Conservation (phyloP, 768 basidiomycete species). For the Phlebiopsis gigantea region DNA sequence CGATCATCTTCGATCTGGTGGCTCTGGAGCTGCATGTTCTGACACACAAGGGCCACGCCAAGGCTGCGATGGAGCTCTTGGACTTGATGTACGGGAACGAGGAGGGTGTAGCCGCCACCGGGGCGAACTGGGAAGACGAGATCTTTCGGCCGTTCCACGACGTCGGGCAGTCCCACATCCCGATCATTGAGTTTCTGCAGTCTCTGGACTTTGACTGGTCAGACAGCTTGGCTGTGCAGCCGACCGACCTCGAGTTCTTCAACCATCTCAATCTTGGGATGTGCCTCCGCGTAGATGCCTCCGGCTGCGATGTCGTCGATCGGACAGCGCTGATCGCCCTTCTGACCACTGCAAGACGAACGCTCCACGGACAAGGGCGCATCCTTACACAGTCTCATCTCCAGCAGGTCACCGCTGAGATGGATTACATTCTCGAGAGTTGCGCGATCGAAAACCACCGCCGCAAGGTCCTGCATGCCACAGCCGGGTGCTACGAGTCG, state of each 20-base stretch:
- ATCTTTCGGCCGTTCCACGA: constrained; percentile 59
- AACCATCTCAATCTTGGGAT: constrained; percentile 60
- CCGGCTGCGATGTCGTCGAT: constrained; percentile 83
- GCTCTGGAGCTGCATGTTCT: constrained; percentile 87
- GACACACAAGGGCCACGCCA: constrained; percentile 70
- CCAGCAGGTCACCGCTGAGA: constrained; percentile 66
- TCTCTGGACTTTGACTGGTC: constrained; percentile 87
- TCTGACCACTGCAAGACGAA: constrained; percentile 53
- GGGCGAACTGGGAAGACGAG: constrained; percentile 38
- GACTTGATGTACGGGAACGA: constrained; percentile 77
- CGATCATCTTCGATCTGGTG: constrained; percentile 78
- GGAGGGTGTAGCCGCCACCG: constrained; percentile 38
- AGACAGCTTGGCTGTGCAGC: constrained; percentile 59
- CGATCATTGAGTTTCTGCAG: constrained; percentile 84
- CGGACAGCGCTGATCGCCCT: constrained; percentile 63
- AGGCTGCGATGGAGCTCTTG: constrained; percentile 68
- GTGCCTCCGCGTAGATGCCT: constrained; percentile 61
- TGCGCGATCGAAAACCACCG: constrained; percentile 87
- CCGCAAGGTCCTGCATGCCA: constrained; percentile 70
- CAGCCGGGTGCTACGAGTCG: constrained; percentile 66
- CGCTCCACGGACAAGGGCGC: constrained; percentile 62
- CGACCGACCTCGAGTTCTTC: constrained; percentile 60
- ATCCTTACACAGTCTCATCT: constrained; percentile 57
- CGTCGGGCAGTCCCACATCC: constrained; percentile 75
- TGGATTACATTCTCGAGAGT: constrained; percentile 72